Evolutionary conservation across 2,329 filamentous ascomycete genomes (phyloP).

Genomic region (Dichotomopilus funicola): DNA sequence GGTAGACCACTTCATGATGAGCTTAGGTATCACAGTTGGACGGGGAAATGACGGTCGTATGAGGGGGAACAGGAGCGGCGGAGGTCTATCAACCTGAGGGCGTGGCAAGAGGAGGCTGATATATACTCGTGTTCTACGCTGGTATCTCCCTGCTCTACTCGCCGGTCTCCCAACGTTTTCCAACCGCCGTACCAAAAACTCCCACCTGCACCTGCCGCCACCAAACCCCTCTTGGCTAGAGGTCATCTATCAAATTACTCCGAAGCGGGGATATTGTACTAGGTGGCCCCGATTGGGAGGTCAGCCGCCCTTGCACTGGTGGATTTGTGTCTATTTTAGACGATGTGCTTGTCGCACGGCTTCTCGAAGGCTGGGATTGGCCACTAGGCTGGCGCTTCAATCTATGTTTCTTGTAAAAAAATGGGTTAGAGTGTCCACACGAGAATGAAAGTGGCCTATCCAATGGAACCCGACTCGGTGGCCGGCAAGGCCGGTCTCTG

Average conservation of each 20-base stretch:
- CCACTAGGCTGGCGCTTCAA: not conserved
- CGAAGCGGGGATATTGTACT: conserved; percentile 4
- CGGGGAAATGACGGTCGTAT: not conserved
- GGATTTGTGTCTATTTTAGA: conserved; percentile 2
- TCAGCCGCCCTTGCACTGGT: not conserved
- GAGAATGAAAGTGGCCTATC: not conserved
- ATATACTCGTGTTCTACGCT: not conserved
- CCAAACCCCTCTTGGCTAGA: not conserved
- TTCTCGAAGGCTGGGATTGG: conserved; percentile 9
- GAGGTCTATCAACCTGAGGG: not conserved
- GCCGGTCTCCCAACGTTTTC: not conserved
- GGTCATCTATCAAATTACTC: conserved; percentile 4
- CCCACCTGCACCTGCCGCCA: conserved; percentile 3
- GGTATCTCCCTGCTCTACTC: conserved; percentile 1
- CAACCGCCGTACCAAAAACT: not conserved
- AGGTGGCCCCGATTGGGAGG: not conserved
- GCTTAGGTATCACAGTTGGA: not conserved
- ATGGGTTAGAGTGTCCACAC: not conserved
- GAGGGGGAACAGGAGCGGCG: not conserved
- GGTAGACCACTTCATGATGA: conserved; percentile 8
- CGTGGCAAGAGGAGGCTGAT: not conserved
- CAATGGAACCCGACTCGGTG: not conserved
- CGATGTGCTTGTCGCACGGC: not conserved
- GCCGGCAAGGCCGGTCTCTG: too few relatives aligned
- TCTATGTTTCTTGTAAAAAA: not conserved